Evolutionary conservation across 495 filamentous ascomycete species (phyloP), one percentile per base, ranked within the genome.

Genomic region (Talaromyces nanjingensis): DNA sequence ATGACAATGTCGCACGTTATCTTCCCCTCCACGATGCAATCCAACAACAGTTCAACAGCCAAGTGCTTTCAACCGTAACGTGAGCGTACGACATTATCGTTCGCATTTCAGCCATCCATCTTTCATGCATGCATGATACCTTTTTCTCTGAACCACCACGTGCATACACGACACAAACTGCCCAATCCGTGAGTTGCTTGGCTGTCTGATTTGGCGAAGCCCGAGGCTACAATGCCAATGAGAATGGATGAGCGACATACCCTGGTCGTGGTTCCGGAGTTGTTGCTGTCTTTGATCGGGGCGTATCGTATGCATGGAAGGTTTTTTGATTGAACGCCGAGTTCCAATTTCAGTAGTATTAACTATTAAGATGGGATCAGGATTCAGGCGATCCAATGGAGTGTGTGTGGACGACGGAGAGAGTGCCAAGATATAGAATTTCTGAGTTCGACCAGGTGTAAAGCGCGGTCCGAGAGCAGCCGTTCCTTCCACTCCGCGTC

Each of bases 341-440:
- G 33, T 12, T 9, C 33, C 33, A 37, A 12, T 9, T 37, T 37
- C 0, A 37, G 2, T 37, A 37, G 33, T 24, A 24, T 24, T 24
- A 24, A 24, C 22, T 24, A 24, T 24, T 24, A 24, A 24, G 22
- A 24, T 1, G 22, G 22, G 22, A 24, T 11, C 8, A 11, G 33
- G 33, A 37, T 37, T 12, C 11, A 12, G 33, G 33, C 33, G 11
- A 37, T 12, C 33, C 33, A 37, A 37, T 37, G 33, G 33, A 37
- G 8, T 12, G 33, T 37, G 0, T 37, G 9, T 11, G 33, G 9
- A 12, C 6, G 55, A 58, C 14, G 4, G 55, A 18, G 8, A n/a
- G 22, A 24, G 16, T 58, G 55, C 25, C 55, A 58, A 58, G 55
- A 58, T 34, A 9, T 58, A 58, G 34, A 27, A 58, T 58, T 31